Conservation (phyloP, 2,329 filamentous ascomycete genomes). For the Aspergillus sp. region DNA sequence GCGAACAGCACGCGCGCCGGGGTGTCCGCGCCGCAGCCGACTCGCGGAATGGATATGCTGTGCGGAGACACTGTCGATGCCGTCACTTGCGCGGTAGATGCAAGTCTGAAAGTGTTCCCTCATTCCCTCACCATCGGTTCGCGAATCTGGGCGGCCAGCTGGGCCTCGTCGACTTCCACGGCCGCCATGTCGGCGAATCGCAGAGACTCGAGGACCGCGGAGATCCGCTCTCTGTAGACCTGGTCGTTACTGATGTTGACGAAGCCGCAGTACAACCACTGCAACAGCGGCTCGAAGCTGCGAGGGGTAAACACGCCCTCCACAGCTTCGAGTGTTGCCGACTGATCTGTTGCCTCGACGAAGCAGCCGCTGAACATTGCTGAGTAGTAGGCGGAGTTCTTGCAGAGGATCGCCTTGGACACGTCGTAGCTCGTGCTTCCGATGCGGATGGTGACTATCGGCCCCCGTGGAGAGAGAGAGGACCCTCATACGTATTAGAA, state of each 20-base stretch:
- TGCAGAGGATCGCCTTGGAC: neutral
- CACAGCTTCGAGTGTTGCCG: neutral
- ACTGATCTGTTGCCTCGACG: neutral
- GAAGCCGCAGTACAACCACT: neutral
- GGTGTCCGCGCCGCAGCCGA: neutral
- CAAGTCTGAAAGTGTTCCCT: neutral
- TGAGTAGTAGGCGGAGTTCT: neutral
- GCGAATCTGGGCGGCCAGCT: neutral
- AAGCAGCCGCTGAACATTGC: neutral
- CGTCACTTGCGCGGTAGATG: neutral
- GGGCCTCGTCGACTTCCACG: neutral
- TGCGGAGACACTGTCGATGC: neutral
- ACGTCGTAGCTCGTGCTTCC: neutral
- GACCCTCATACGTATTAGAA: neutral
- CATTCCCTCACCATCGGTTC: neutral
- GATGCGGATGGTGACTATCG: neutral
- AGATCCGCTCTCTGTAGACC: neutral
- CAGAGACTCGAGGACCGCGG: neutral
- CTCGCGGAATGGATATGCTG: neutral
- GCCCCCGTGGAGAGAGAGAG: neutral
- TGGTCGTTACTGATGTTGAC: neutral
- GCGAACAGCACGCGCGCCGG: neutral
- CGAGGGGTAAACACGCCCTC: neutral
- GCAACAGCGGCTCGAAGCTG: neutral
- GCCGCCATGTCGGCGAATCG: neutral